Evolutionary conservation across 257 asterid genomes (phyloP).

Genomic region (Asclepias syriaca): DNA sequence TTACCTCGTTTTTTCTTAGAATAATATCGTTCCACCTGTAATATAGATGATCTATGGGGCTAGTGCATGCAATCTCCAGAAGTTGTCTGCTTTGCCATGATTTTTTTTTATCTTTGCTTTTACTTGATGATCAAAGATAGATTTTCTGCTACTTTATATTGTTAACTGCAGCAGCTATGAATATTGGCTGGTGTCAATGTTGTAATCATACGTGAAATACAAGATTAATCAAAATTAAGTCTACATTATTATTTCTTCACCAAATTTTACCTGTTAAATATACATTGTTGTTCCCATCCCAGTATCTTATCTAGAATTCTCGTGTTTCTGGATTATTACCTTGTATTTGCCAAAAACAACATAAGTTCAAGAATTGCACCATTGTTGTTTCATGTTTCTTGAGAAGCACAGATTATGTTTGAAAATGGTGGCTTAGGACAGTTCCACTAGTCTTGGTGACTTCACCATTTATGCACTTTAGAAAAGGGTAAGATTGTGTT

Average conservation of each 20-base stretch:
- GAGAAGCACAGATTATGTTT: not conserved
- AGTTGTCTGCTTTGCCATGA: no score
- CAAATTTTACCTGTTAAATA: not conserved
- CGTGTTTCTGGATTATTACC: not conserved
- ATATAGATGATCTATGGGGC: conserved; percentile 8
- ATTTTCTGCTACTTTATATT: conserved; percentile 25
- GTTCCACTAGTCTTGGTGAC: no score
- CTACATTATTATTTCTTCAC: not conserved
- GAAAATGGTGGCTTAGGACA: no score
- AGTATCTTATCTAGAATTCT: not conserved
- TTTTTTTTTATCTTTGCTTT: conserved; percentile 1
- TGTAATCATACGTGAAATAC: conserved; percentile 23
- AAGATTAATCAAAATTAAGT: conserved; percentile 5
- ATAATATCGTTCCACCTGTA: conserved; percentile 17
- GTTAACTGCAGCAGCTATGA: conserved; percentile 12
- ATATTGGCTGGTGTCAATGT: conserved; percentile 8
- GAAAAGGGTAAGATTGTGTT: no score
- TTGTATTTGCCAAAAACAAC: not conserved
- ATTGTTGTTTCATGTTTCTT: not conserved
- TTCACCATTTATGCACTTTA: no score
- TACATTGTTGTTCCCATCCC: not conserved
- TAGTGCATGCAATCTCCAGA: not conserved
- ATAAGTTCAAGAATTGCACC: not conserved
- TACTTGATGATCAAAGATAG: conserved; percentile 32
- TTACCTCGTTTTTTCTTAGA: not conserved